Base-by-base conservation (phyloP, 2,329 filamentous ascomycete species). In the Penicillium oxalicum region DNA sequence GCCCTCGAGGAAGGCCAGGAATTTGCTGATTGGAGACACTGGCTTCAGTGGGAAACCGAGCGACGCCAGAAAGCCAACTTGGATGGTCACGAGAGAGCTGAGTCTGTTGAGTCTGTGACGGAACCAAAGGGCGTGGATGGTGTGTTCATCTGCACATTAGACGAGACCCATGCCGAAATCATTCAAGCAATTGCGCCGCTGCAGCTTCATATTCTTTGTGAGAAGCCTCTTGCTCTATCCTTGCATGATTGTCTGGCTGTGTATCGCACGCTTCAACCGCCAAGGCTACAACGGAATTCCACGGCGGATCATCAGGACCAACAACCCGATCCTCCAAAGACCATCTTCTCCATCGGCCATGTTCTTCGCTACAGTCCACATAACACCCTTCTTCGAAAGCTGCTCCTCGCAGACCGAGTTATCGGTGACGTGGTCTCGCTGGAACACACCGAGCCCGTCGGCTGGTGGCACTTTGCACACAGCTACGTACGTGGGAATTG, bases 381-480 rank as follows among this genome's bases (percentile, higher is more conserved):
- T 68, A 97, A 97, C 65, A 86, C 89, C 68, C 73, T 91, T 48
- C 76, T 98, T 27, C 82, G 90, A 43, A 83, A 86, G 63, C 73
- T 97, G 12, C 76, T 97, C 4, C 77, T 90, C 1, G 78, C 86
- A 55, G 82, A 94, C 45, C 77, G 78, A 9, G 80, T 84, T 9
- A 85, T 98, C 61, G 93, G 93, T 5, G 87, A 96, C 47, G 76
- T 96, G 28, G 74, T 94, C 45, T 91, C 87, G 35, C 77, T 95
- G 35, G 87, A 94, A 54, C 93, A 97, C 69, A 93, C 88, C 0
- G 93, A 97, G 67, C 93, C 93, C 0, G 85, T 98, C 0, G 93
- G 93, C 0, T 95, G 87, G 84, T 97, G 90, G 88, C 93, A 97
- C 67, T 97, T 94, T 65, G 78, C 86, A 0, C 91, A 95, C 67